Conservation (phyloP, 495 filamentous ascomycete genomes). For the Aspergillus indologenus region DNA sequence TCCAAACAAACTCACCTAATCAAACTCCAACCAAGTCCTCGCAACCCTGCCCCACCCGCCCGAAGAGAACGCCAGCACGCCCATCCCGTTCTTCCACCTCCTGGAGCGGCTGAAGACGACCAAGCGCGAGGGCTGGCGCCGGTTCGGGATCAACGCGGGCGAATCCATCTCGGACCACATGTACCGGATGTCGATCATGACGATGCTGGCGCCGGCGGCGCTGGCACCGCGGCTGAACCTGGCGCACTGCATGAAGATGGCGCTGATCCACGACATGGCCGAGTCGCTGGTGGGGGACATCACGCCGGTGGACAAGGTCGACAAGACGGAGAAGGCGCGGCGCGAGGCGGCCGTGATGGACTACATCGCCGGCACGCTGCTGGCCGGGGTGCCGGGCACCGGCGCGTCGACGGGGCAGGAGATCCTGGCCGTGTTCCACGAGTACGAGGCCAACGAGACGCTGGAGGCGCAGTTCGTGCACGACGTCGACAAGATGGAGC, state of each 20-base stretch:
- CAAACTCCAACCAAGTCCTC: constrained; percentile 42
- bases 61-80: constrained; percentile 61
- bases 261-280: constrained; percentile 95
- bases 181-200: constrained; percentile 98
- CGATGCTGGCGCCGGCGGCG: constrained; percentile 83
- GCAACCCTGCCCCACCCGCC: constrained; percentile 50
- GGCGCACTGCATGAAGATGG: constrained; percentile 85
- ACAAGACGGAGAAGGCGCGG: constrained; percentile 74
- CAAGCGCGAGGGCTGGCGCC: constrained; percentile 91
- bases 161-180: constrained; percentile 98
- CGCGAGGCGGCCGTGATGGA: constrained; percentile 88
- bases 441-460: constrained; percentile 87
- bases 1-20: not conserved
- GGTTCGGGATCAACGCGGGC: constrained; percentile 68
- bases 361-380: constrained; percentile 68
- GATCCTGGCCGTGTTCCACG: constrained; percentile 78
- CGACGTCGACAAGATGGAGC: constrained; percentile 94
- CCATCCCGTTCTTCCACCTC: constrained; percentile 88
- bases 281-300: constrained; percentile 94
- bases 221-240: constrained; percentile 69
- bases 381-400: constrained; percentile 71
- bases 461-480: constrained; percentile 86
- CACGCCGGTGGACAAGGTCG: constrained; percentile 72
- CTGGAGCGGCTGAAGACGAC: constrained; percentile 91
- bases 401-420: constrained; percentile 58